Evolutionary conservation across 768 basidiomycete species (phyloP).

Genomic region (Paxillus involutus): DNA sequence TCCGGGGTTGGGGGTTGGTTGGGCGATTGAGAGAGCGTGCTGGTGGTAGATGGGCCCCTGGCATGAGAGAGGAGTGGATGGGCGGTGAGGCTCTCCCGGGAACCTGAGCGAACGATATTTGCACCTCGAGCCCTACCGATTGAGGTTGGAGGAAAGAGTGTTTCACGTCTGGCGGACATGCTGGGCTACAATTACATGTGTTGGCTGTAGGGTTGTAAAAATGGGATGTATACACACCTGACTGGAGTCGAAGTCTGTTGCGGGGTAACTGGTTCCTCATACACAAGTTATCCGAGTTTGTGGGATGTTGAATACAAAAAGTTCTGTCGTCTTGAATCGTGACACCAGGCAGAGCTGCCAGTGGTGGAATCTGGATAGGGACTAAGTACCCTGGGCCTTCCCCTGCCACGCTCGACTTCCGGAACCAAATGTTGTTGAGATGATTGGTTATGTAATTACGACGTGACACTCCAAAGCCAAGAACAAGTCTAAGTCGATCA

Average conservation of each 20-base stretch:
- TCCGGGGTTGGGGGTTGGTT: constrained; percentile 21
- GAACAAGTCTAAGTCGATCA: too few species aligned
- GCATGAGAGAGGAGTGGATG: constrained; percentile 64
- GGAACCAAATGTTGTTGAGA: too few species aligned
- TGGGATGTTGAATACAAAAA: too few species aligned
- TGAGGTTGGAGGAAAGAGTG: constrained; percentile 50
- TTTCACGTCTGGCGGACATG: constrained; percentile 39
- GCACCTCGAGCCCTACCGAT: constrained; percentile 51
- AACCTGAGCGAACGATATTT: constrained; percentile 40
- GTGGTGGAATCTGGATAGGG: too few species aligned
- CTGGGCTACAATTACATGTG: background rate
- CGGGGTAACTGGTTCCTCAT: background rate
- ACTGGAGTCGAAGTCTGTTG: background rate
- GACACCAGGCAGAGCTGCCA: too few species aligned
- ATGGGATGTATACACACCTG: too few species aligned
- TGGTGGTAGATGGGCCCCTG: constrained; percentile 21
- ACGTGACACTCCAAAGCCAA: too few species aligned
- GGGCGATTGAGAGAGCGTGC: constrained; percentile 27
- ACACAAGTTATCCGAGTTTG: background rate
- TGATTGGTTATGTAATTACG: too few species aligned
- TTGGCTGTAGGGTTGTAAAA: background rate
- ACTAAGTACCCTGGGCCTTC: too few species aligned
- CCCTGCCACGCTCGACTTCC: too few species aligned
- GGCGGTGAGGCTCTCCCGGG: constrained; percentile 56
- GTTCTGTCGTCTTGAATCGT: too few species aligned